Base-by-base conservation (phyloP, 2,329 filamentous ascomycete genomes). In the Apiospora koreana region DNA sequence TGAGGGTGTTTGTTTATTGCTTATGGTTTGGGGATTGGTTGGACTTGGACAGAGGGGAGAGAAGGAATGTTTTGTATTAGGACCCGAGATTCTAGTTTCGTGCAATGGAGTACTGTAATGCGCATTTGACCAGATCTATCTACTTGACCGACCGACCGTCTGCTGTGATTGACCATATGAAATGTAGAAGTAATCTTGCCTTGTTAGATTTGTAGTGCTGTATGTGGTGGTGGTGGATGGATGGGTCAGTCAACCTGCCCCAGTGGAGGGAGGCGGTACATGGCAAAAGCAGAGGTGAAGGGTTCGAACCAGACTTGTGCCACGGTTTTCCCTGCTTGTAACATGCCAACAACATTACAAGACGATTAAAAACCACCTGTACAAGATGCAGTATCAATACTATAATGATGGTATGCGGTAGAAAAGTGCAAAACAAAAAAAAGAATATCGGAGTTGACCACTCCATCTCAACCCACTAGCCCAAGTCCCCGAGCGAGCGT, bases 401-500 rank as follows among this genome's bases (percentile, higher is more conserved):
- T n/a, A n/a, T n/a, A n/a, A n/a, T n/a, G n/a, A n/a, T n/a, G n/a
- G n/a, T n/a, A n/a, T n/a, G n/a, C n/a, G n/a, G 67, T 64, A 66
- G 50, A 41, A 42, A 18, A 18, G 7, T 0, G 21, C 28, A 72
- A 78, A 78, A 82, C 76, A 72, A 77, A 75, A 78, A 81, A 81
- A 81, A 79, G 76, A 76, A 79, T 74, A 74, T 68, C 66, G 80
- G 79, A 83, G 86, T 88, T 75, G 86, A 81, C 83, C 75, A 79
- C 83, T 84, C 87, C 84, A 88, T 87, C 87, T 85, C 84, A 81
- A 81, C 79, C 79, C 79, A 77, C 82, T 82, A 84, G 82, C 84
- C 86, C 88, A 90, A 86, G 82, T 81, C 87, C 87, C 86, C 84
- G 79, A 84, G 83, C 85, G 84, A 85, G 86, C 88, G 89, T 91